These are phyloP conservation scores for Solanum hybrid DNA, from an alignment of 305 asterid species.

Conservation along the genomic window DNA sequence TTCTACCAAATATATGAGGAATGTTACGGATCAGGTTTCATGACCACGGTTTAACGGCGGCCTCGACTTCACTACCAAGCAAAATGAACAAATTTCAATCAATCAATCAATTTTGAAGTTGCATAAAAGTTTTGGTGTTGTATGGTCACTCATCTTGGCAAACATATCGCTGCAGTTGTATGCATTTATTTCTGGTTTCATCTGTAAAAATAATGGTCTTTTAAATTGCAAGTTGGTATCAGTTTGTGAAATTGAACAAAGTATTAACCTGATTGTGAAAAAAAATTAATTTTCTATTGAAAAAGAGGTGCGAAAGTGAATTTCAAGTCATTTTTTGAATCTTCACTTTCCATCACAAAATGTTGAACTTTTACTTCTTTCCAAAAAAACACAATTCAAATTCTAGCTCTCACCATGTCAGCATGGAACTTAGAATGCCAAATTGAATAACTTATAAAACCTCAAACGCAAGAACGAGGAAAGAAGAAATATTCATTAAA, in stretches of 20 bases:
- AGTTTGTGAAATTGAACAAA: background rate
- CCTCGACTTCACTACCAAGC: background rate
- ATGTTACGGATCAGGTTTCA: background rate
- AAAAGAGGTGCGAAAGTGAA: too few species aligned
- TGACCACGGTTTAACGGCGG: background rate
- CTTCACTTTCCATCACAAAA: background rate
- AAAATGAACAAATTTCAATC: background rate
- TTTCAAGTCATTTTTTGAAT: background rate
- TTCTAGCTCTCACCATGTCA: background rate
- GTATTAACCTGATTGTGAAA: background rate
- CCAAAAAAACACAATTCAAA: background rate
- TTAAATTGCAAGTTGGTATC: background rate
- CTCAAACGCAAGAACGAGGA: background rate
- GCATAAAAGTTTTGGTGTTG: background rate
- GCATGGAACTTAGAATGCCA: background rate
- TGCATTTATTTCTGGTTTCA: background rate
- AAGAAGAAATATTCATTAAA: background rate
- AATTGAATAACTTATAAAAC: background rate
- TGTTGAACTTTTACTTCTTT: background rate
- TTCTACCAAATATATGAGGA: conserved; percentile 59
- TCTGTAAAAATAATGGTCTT: too few species aligned
- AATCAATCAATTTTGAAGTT: background rate
- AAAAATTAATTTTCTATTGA: background rate
- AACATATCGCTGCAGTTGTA: background rate
- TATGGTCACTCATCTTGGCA: background rate